These are phyloP conservation scores for Iodosphaeria phyllophila DNA, from an alignment of 2,329 filamentous ascomycete species.

Conservation along the genomic window DNA sequence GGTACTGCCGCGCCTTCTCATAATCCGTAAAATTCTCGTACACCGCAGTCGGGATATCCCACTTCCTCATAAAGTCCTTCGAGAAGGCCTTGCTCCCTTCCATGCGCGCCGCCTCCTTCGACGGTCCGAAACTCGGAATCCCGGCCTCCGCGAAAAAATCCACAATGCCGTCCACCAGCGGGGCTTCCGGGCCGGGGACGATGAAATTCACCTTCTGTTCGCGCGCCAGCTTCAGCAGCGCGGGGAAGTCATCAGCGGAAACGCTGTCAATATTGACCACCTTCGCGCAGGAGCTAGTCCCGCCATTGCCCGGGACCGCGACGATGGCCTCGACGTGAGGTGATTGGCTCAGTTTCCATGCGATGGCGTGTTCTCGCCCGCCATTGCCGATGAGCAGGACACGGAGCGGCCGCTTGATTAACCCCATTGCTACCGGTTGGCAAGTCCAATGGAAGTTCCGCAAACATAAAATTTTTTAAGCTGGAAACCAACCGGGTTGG, in stretches of 20 bases:
- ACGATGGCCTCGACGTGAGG: slow-evolving; percentile 58
- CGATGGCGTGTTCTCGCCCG: slow-evolving; percentile 82
- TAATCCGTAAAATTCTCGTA: slow-evolving; percentile 81
- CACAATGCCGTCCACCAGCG: slow-evolving; percentile 81
- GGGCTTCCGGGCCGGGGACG: slow-evolving; percentile 79
- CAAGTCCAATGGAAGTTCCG: too few species aligned
- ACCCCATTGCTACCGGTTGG: too few species aligned
- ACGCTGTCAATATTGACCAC: slow-evolving; percentile 53
- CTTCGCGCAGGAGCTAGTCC: slow-evolving; percentile 54
- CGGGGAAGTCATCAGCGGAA: slow-evolving; percentile 58
- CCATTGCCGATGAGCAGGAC: slow-evolving; percentile 85
- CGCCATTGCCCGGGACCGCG: slow-evolving; percentile 66
- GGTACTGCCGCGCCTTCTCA: slow-evolving; percentile 51
- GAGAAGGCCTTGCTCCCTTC: slow-evolving; percentile 95
- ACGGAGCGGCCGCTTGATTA: slow-evolving; percentile 25
- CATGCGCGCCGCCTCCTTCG: slow-evolving; percentile 66
- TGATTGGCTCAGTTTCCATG: slow-evolving; percentile 85
- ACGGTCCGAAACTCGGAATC: slow-evolving; percentile 74
- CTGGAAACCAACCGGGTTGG: too few species aligned
- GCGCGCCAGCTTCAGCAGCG: slow-evolving; percentile 57
- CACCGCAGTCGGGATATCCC: slow-evolving; percentile 75
- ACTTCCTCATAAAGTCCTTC: slow-evolving; percentile 92
- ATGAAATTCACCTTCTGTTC: slow-evolving; percentile 62
- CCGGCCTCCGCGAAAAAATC: slow-evolving; percentile 58
- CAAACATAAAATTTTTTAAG: too few species aligned